Evolutionary conservation across 352 stramenopile species (phyloP).

Genomic region (Globisporangium acanthophoron): DNA sequence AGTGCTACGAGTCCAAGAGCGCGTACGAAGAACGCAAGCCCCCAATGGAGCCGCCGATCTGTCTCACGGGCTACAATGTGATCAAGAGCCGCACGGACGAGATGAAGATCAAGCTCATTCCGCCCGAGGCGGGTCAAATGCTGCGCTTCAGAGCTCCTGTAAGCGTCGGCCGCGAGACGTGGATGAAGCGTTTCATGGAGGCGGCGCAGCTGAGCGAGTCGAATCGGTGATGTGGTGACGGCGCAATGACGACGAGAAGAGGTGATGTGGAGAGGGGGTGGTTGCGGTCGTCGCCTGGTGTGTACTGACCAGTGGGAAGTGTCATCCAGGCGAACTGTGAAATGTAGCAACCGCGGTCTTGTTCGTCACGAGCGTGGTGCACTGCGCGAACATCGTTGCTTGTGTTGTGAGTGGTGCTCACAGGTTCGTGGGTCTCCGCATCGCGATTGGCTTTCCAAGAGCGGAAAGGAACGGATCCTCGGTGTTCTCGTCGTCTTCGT

Average conservation of each 20-base stretch:
- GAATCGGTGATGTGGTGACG: not conserved
- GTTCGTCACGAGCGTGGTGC: not conserved
- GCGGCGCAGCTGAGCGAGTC: conserved; percentile 41
- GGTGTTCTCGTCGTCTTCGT: conserved; percentile 9
- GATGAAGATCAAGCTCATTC: conserved; percentile 76
- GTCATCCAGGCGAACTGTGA: too few relatives aligned
- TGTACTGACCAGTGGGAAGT: not conserved
- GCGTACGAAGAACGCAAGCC: conserved; percentile 53
- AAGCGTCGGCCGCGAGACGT: conserved; percentile 66
- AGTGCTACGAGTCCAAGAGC: conserved; percentile 74
- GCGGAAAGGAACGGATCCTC: conserved; percentile 19
- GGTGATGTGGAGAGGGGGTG: not conserved
- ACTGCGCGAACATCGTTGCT: not conserved
- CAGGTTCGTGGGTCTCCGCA: not conserved
- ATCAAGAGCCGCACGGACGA: conserved; percentile 70
- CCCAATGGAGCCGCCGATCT: conserved; percentile 42
- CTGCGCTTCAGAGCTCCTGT: conserved; percentile 67
- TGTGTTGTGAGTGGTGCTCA: not conserved
- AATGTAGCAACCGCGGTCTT: not conserved
- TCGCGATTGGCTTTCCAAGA: conserved; percentile 25
- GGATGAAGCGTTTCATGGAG: conserved; percentile 74
- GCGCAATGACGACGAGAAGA: not conserved
- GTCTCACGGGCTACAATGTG: conserved; percentile 61
- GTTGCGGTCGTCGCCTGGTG: not conserved
- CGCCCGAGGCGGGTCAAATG: conserved; percentile 58